phyloP scores from a whole-genome alignment of 2,329 filamentous ascomycete genomes.

The Claviceps spartinae region DNA sequence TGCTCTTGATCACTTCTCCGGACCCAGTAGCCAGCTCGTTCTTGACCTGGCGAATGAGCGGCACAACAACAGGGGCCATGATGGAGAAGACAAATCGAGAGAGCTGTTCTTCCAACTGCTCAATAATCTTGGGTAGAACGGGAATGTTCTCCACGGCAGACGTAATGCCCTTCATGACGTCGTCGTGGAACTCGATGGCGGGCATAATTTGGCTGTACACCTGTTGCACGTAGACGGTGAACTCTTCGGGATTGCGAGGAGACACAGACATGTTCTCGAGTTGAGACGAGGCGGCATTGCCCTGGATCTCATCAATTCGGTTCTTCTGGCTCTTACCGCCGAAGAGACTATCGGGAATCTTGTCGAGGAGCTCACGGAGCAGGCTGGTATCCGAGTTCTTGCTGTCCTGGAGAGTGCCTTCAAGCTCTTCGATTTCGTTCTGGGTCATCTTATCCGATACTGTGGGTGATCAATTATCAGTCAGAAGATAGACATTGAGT shows the following conservation, averaged over 20 bases:
- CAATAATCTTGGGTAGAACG: slow-evolving; percentile 68
- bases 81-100: slow-evolving; percentile 86
- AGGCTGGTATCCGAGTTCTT: slow-evolving; percentile 54
- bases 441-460: slow-evolving; percentile 83
- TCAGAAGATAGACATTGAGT: not conserved
- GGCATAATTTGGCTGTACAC: slow-evolving; percentile 74
- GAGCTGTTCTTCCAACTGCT: slow-evolving; percentile 76
- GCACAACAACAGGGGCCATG: slow-evolving; percentile 75
- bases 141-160: slow-evolving; percentile 75
- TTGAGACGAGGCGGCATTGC: slow-evolving; percentile 60
- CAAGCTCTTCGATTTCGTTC: slow-evolving; percentile 78
- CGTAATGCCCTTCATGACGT: slow-evolving; percentile 67
- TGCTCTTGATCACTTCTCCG: slow-evolving; percentile 75
- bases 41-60: slow-evolving; percentile 77
- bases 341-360: slow-evolving; percentile 70
- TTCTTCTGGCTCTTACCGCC: slow-evolving; percentile 60
- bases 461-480: slow-evolving; percentile 18
- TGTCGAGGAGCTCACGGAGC: slow-evolving; percentile 65
- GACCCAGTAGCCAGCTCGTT: slow-evolving; percentile 76
- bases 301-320: slow-evolving; percentile 68
- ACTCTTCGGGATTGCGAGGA: slow-evolving; percentile 71
- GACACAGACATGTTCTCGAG: slow-evolving; percentile 62
- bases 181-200: slow-evolving; percentile 81
- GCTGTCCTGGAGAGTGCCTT: slow-evolving; percentile 62
- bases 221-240: slow-evolving; percentile 61